These are phyloP conservation scores for Pythium vanterpoolii DNA, from an alignment of 352 stramenopile genomes.

Conservation along the genomic window DNA sequence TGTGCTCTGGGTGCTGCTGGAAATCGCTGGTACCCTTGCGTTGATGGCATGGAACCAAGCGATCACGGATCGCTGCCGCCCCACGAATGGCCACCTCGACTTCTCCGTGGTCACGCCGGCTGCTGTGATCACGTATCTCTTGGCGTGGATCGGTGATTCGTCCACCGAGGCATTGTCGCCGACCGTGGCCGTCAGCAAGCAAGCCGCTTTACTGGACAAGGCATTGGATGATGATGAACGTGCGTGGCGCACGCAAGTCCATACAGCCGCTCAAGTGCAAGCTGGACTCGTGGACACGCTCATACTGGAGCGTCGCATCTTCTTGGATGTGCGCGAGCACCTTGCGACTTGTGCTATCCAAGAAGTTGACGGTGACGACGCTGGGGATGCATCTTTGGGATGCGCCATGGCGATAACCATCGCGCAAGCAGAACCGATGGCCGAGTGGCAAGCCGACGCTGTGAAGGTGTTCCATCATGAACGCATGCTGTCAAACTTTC, in stretches of 20 bases:
- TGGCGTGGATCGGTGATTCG: neutral
- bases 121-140: neutral
- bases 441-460: neutral
- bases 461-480: slow-evolving; percentile 6
- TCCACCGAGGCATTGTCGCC: neutral
- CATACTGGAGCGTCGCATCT: slow-evolving; percentile 3
- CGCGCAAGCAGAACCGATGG: neutral
- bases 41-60: slow-evolving; percentile 38
- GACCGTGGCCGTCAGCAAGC: neutral
- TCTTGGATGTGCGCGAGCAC: slow-evolving; percentile 9
- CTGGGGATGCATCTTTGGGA: neutral
- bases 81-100: neutral
- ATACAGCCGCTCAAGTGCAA: neutral
- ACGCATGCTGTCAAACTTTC: neutral
- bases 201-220: neutral
- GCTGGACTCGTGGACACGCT: neutral
- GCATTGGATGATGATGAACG: slow-evolving; percentile 8
- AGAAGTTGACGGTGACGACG: neutral
- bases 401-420: neutral
- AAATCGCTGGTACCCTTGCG: slow-evolving; percentile 29
- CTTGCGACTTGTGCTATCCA: slow-evolving; percentile 2
- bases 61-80: slow-evolving; percentile 2
- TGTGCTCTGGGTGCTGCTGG: slow-evolving; percentile 31
- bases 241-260: slow-evolving; percentile 5
- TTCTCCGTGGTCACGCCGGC: neutral